Percentiles rank a stretch among this genome's conserved stretches.
Conservation (phyloP, 1,284 basidiomycete genomes). For the Ceratobasidium papillatum region DNA sequence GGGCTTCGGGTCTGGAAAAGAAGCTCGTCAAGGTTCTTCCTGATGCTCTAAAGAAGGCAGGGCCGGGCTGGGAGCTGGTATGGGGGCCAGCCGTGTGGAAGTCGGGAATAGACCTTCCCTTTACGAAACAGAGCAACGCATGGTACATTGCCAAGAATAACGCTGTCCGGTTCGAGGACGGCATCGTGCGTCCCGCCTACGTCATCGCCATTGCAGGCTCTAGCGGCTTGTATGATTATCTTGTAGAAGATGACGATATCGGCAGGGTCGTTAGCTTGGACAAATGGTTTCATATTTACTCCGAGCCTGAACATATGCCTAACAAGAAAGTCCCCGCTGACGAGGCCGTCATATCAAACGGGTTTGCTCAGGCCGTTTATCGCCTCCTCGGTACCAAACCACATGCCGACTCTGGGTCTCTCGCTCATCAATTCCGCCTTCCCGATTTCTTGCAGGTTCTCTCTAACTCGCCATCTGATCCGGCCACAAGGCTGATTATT, state of each 20-base stretch:
- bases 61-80: conserved; percentile 26
- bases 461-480: not conserved
- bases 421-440: not conserved
- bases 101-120: not conserved
- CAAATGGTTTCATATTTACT: not conserved
- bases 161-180: conserved; percentile 9
- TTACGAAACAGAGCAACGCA: conserved; percentile 1
- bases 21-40: not conserved
- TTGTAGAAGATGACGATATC: not conserved
- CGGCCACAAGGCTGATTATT: conserved; percentile 18
- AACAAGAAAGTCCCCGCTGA: not conserved
- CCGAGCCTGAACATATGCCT: not conserved
- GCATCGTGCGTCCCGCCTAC: not conserved
- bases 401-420: not conserved
- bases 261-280: not conserved
- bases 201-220: conserved; percentile 39
- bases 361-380: not conserved
- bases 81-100: conserved; percentile 41
- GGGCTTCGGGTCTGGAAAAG: not conserved
- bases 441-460: conserved; percentile 7
- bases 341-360: not conserved
- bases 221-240: conserved; percentile 20
- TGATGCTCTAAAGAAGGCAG: not conserved
- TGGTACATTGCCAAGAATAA: conserved; percentile 36
- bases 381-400: not conserved